Evolutionary conservation across 345 rosid genomes (phyloP).

Genomic region (Eucalyptus fibrosa): DNA sequence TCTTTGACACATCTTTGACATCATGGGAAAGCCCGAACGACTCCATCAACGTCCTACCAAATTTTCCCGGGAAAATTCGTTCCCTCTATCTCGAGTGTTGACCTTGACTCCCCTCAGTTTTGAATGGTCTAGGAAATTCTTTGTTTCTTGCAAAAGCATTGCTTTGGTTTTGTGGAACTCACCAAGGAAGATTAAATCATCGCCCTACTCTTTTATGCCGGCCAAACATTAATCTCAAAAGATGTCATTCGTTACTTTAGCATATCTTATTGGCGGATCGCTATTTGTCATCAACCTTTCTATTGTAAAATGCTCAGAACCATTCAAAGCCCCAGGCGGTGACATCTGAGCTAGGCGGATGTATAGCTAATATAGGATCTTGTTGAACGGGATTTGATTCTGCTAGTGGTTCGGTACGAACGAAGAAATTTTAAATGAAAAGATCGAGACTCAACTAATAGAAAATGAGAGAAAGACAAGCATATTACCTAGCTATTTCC

Average conservation of each 20-base stretch:
- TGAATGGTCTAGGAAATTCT: neutral
- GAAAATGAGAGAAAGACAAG: neutral
- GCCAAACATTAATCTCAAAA: neutral
- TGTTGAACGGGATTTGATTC: neutral
- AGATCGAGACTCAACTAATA: neutral
- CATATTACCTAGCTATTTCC: rapidly evolving
- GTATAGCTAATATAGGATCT: neutral
- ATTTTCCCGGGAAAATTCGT: neutral
- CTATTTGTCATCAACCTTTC: neutral
- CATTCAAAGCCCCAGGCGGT: neutral
- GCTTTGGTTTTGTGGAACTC: neutral
- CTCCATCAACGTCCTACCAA: neutral
- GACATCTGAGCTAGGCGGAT: neutral
- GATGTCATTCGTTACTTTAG: neutral
- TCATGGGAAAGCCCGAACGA: neutral
- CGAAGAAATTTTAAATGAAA: neutral
- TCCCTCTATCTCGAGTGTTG: too few relatives aligned
- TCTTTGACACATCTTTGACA: neutral
- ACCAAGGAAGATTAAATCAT: neutral
- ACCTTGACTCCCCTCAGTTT: neutral
- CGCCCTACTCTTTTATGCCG: neutral
- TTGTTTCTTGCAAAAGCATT: neutral
- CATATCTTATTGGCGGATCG: neutral
- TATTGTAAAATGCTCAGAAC: neutral
- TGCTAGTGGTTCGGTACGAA: neutral